Evolutionary conservation across 305 asterid species (phyloP).

Genomic region (Lippia alba): DNA sequence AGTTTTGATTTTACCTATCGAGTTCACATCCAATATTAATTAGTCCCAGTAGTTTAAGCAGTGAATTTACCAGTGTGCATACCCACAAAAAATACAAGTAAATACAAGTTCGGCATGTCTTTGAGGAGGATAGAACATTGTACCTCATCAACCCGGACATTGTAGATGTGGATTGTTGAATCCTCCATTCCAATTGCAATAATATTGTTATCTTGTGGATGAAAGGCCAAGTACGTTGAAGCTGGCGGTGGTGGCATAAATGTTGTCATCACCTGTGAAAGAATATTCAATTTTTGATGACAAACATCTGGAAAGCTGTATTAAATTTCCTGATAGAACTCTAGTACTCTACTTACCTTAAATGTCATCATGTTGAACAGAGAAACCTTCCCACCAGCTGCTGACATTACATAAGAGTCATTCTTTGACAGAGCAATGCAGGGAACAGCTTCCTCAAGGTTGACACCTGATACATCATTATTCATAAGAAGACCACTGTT

Average conservation of each 20-base stretch:
- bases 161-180: slow-evolving; percentile 79
- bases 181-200: slow-evolving; percentile 90
- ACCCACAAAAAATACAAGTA: slow-evolving; percentile 12
- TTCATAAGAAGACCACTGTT: slow-evolving; percentile 85
- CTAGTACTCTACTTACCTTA: slow-evolving; percentile 49
- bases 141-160: slow-evolving; percentile 81
- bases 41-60: slow-evolving; percentile 26
- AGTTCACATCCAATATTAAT: slow-evolving; percentile 17
- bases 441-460: slow-evolving; percentile 82
- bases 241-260: slow-evolving; percentile 93
- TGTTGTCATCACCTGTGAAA: slow-evolving; percentile 76
- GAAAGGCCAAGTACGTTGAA: slow-evolving; percentile 79
- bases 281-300: slow-evolving; percentile 3
- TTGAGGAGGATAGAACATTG: slow-evolving; percentile 13
- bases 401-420: slow-evolving; percentile 89
- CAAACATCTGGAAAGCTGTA: slow-evolving; percentile 16
- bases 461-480: slow-evolving; percentile 69
- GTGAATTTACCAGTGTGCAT: background rate
- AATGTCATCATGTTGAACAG: slow-evolving; percentile 89
- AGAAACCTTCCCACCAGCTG: slow-evolving; percentile 87
- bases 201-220: slow-evolving; percentile 84
- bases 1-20: slow-evolving; percentile 73
- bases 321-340: background rate
- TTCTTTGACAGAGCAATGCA: slow-evolving; percentile 88
- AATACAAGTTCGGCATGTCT: slow-evolving; percentile 1